Percentiles rank a stretch among this genome's conserved stretches.
phyloP scores from a whole-genome alignment of 352 stramenopile species.

The Pythium periplocum region DNA sequence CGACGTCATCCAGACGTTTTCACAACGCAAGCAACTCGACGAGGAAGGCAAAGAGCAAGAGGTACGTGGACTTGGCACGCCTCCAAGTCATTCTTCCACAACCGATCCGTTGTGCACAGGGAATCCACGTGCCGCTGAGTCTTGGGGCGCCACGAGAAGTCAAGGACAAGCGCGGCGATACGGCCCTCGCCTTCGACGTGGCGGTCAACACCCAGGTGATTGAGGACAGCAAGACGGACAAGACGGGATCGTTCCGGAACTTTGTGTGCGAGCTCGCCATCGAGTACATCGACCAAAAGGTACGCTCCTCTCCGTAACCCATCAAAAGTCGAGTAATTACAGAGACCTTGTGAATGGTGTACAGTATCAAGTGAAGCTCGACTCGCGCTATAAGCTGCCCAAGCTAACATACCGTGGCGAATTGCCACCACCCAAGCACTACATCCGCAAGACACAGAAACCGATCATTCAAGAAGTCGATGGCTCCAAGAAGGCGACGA shows the following conservation, averaged over 20 bases:
- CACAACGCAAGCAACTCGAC: conserved; percentile 71
- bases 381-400: conserved; percentile 72
- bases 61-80: conserved; percentile 14
- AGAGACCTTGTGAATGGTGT: too few species aligned
- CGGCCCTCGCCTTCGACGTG: conserved; percentile 67
- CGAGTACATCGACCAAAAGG: conserved; percentile 81
- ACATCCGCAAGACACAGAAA: conserved; percentile 65
- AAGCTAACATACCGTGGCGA: conserved; percentile 57
- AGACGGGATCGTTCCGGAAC: conserved; percentile 64
- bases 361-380: conserved; percentile 78
- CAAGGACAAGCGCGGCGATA: conserved; percentile 62
- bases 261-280: conserved; percentile 81
- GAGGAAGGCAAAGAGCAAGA: conserved; percentile 73
- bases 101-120: conserved; percentile 8
- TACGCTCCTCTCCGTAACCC: conserved; percentile 6
- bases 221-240: conserved; percentile 56
- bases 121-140: conserved; percentile 72
- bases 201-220: conserved; percentile 76
- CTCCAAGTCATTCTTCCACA: too few species aligned
- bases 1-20: conserved; percentile 70
- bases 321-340: too few species aligned
- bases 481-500: conserved; percentile 10
- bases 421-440: conserved; percentile 66
- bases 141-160: conserved; percentile 65
- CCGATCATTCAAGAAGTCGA: conserved; percentile 72